Base-by-base conservation (phyloP, 2,329 filamentous ascomycete species). In the Cytospora leucostoma region DNA sequence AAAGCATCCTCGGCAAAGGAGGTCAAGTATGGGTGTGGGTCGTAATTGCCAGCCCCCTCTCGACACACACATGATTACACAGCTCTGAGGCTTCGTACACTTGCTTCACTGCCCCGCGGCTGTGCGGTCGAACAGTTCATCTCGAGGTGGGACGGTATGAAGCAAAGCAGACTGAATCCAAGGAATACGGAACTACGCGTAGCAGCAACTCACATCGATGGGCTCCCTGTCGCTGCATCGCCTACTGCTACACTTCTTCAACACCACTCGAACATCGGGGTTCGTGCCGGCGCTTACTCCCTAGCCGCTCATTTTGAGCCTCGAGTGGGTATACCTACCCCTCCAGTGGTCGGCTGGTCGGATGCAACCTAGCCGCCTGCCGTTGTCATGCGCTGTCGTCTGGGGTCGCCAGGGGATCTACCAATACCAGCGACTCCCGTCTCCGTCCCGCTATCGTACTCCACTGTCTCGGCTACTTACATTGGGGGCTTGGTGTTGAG, bases 91-190 rank as follows among this genome's bases (percentile, higher is more conserved):
- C 58, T 55, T 50, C 54, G 58, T 61, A 54, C 17, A 61, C 58
- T 54, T 61, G 40, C 40, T 37, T 38, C 58, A 59, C 56, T 55
- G 59, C 59, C 52, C 33, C 59, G 59, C 51, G 51, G 59, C 59
- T 33, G 59, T 55, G 59, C 58, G 49, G 17, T 35, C 6, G 19
- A 55, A 21, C 44, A 21, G 12, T 21, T 10, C 44, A 21, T 21
- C n/a, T 21, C 44, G 44, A 47, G 44, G 44, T 47, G 44, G 44
- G n/a, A 21, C 44, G n/a, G n/a, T 11, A 47, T 47, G 44, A n/a
- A 21, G 19, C 17, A 44, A n/a, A n/a, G n/a, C n/a, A n/a, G n/a
- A n/a, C n/a, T n/a, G n/a, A n/a, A n/a, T n/a, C n/a, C n/a, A n/a
- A n/a, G n/a, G n/a, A n/a, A n/a, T 7, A 35, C 34, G 11, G 6